Percentiles rank a stretch among this genome's conserved stretches.
Conservation (phyloP, 768 basidiomycete species). For the Pholiota microspora region DNA sequence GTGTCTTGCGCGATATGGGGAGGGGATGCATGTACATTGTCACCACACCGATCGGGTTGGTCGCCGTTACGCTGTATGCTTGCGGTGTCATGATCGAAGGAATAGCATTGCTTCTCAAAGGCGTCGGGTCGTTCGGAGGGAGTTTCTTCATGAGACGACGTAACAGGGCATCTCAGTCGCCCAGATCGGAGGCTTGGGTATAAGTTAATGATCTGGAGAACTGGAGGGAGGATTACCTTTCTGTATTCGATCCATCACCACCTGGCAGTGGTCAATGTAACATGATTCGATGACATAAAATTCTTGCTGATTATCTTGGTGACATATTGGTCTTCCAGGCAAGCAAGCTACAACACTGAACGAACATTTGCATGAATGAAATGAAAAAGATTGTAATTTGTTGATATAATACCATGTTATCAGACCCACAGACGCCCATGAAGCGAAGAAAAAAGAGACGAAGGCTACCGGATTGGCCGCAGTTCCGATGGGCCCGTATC, state of each 20-base stretch:
- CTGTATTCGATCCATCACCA: too few species aligned
- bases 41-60: conserved; percentile 15
- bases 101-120: conserved; percentile 15
- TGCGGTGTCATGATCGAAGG: conserved; percentile 16
- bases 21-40: conserved; percentile 12
- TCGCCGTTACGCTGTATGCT: conserved; percentile 14
- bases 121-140: conserved; percentile 12
- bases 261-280: background rate
- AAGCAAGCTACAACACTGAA: too few species aligned
- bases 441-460: background rate
- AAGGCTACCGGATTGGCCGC: background rate
- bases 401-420: background rate
- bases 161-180: background rate
- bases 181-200: background rate
- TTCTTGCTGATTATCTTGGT: too few species aligned
- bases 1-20: conserved; percentile 9
- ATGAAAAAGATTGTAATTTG: too few species aligned
- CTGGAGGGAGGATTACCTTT: too few species aligned
- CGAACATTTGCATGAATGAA: too few species aligned
- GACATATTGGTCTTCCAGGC: too few species aligned
- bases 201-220: background rate
- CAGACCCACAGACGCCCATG: background rate
- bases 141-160: conserved; percentile 9
- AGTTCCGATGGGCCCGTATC: background rate
- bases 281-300: too few species aligned